Evolutionary conservation across 371 early-diverging fungal species (phyloP), one percentile per base, ranked within the genome.

Genomic region (Rhizopus arrhizus): DNA sequence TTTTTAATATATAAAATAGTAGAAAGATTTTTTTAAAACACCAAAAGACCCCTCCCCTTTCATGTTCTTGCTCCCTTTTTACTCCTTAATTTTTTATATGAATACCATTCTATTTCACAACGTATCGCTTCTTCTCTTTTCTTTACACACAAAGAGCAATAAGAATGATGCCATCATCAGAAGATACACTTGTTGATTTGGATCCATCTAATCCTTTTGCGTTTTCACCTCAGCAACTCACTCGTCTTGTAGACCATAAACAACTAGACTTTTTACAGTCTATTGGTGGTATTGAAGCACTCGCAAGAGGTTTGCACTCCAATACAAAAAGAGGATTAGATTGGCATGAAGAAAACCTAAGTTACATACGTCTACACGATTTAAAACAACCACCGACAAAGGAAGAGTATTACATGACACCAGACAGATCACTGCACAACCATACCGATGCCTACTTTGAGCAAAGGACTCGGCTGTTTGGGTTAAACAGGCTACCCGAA

Each of bases 401-500:
- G 11, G 51, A 65, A 2, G 49, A 47, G 16, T 60, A 33, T 12
- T 33, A 42, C 29, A 4, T 38, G 3, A 2, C 38, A 3, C 56
- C 51, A 12, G 32, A 48, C 12, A 54, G 55, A 15, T 6, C 50
- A 5, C 54, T 45, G 0, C 31, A 41, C 28, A 8, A n/a, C 12
- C 51, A 53, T 31, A 43, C 53, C 5, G 42, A 57, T 9, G 58
- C 59, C 9, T 58, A 60, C 11, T 66, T 75, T 38, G 61, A 33
- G 4, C 81, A 82, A 32, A 73, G 88, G 32, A 69, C 53, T 57
- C 52, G 64, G 16, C 68, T 74, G 12, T 87, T 79, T 75, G 93
- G 92, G 22, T 64, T 70, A 31, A 93, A 92, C 67, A 61, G 83
- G 2, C 68, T 91, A 13, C 92, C 93, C 1, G 70, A 70, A 33